Conservation (phyloP, 129 eudicot species). For the Lonicera japonica region DNA sequence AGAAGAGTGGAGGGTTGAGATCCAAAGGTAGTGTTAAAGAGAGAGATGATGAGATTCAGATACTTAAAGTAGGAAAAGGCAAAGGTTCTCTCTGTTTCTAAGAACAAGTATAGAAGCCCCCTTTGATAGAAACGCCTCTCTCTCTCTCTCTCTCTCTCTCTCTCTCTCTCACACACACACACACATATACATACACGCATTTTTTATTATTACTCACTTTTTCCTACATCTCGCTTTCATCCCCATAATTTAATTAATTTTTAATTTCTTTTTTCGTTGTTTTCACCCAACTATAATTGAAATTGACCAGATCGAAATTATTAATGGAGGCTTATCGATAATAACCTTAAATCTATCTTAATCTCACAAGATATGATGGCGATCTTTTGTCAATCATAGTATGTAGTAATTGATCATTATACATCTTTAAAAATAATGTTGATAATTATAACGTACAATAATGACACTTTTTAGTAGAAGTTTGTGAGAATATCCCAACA, state of each 20-base stretch:
- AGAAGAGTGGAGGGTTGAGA: background rate
- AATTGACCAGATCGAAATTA: too few relatives aligned
- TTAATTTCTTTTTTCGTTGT: constrained; percentile 31
- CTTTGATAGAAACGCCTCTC: constrained; percentile 56
- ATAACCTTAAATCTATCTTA: constrained; percentile 23
- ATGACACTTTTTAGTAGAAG: constrained; percentile 7
- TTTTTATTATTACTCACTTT: background rate
- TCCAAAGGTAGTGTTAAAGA: constrained; percentile 15
- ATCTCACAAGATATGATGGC: constrained; percentile 34
- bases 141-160: too few relatives aligned
- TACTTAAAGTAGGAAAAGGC: constrained; percentile 45
- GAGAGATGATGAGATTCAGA: constrained; percentile 34
- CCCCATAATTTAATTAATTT: constrained; percentile 20
- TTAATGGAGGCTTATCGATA: constrained; percentile 12
- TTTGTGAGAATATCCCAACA: background rate
- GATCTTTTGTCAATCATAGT: constrained; percentile 23
- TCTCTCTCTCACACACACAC: constrained; percentile 55
- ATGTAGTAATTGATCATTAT: constrained; percentile 18
- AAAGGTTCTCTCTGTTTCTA: constrained; percentile 39
- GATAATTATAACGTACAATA: constrained; percentile 35
- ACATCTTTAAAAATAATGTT: constrained; percentile 25
- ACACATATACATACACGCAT: constrained; percentile 28
- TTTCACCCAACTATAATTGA: constrained; percentile 31
- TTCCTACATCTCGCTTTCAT: constrained; percentile 62
- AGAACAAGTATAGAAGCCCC: constrained; percentile 42